These are phyloP conservation scores for Dioscorea alata DNA, from an alignment of 106 monocot species.

Conservation along the genomic window DNA sequence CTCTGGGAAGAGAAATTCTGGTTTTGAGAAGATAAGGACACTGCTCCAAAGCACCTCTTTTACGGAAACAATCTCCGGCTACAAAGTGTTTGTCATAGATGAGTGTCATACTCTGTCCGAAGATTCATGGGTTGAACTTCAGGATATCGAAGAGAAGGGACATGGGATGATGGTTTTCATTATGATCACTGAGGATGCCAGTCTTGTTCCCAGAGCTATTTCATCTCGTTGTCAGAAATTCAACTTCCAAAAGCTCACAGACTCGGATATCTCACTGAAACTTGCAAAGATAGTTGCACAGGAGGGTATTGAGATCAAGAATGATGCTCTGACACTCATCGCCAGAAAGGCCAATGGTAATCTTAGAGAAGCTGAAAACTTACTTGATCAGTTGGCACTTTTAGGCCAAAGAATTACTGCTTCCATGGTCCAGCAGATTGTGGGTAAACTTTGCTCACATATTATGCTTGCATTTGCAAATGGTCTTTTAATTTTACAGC, in stretches of 20 bases:
- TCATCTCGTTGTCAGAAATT: slow-evolving; percentile 26
- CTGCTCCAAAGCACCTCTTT: neutral
- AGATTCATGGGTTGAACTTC: slow-evolving; percentile 11
- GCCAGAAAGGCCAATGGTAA: slow-evolving; percentile 12
- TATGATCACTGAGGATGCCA: slow-evolving; percentile 10
- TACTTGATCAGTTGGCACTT: slow-evolving; percentile 20
- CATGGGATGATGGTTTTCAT: slow-evolving; percentile 1
- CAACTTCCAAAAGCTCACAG: slow-evolving; percentile 12
- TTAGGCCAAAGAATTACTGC: slow-evolving; percentile 6
- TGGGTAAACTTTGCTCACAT: neutral
- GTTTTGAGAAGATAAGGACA: slow-evolving; percentile 3
- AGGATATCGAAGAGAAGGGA: slow-evolving; percentile 3
- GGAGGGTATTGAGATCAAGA: slow-evolving; percentile 14
- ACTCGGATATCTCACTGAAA: slow-evolving; percentile 8
- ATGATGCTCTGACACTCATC: slow-evolving; percentile 5
- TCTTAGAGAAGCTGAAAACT: slow-evolving; percentile 19
- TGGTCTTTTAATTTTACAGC: no score
- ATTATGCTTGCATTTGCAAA: no score
- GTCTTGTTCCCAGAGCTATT: slow-evolving; percentile 2
- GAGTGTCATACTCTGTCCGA: neutral
- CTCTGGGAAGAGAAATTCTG: slow-evolving; percentile 2
- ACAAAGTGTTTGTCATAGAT: slow-evolving; percentile 16
- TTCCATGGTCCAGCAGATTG: slow-evolving; percentile 16
- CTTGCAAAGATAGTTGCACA: slow-evolving; percentile 2
- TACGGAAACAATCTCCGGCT: neutral